Conservation (phyloP, 352 stramenopile species). For the Globisporangium mamillatum region DNA sequence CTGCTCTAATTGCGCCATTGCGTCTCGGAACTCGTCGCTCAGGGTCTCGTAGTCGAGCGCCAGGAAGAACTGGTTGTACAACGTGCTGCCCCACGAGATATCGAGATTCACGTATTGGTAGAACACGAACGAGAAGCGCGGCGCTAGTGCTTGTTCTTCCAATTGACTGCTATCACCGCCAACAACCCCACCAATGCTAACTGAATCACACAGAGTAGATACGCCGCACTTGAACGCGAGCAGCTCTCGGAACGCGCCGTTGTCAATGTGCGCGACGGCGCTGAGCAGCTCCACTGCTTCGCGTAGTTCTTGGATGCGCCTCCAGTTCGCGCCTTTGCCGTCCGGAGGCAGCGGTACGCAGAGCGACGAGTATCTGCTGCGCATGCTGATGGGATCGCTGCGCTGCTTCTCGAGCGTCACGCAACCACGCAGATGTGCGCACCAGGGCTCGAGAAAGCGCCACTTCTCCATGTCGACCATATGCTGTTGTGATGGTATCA, state of each 20-base stretch:
- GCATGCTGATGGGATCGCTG: background rate
- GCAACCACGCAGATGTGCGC: slow-evolving; percentile 10
- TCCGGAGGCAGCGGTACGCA: slow-evolving; percentile 8
- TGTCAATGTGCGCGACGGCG: slow-evolving; percentile 12
- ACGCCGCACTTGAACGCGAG: slow-evolving; percentile 7
- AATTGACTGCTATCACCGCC: background rate
- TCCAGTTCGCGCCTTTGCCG: slow-evolving; percentile 12
- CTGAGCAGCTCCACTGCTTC: slow-evolving; percentile 14
- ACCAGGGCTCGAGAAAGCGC: slow-evolving; percentile 12
- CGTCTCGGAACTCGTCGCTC: slow-evolving; percentile 12
- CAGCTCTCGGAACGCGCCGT: slow-evolving; percentile 5
- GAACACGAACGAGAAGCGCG: slow-evolving; percentile 16
- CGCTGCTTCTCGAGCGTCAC: slow-evolving; percentile 6
- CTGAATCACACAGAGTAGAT: background rate
- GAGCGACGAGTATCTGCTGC: slow-evolving; percentile 5
- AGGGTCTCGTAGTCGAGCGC: slow-evolving; percentile 8
- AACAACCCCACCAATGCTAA: background rate
- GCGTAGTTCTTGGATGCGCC: slow-evolving; percentile 10
- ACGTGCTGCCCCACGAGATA: slow-evolving; percentile 17
- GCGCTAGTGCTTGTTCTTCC: background rate
- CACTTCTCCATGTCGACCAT: slow-evolving; percentile 19
- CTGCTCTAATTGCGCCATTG: background rate
- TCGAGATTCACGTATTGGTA: slow-evolving; percentile 17
- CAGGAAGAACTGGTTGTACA: slow-evolving; percentile 23
- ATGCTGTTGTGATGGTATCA: background rate